Evolutionary conservation across 192 early-diverging fungal genomes (phyloP).

Genomic region (Rhizoclosmatium globosum): DNA sequence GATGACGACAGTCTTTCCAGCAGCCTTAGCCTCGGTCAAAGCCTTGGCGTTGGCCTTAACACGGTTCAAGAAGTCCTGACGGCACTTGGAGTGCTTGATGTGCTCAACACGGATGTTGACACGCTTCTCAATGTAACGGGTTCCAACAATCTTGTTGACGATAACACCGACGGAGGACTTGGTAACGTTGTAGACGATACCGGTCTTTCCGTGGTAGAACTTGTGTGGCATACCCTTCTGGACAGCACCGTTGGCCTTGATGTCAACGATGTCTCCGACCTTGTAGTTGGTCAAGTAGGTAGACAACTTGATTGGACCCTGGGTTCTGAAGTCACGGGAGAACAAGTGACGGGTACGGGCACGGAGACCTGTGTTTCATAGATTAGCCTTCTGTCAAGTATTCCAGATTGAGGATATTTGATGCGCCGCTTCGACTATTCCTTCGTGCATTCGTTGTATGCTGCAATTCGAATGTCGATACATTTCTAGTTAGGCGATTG

Average conservation of each 20-base stretch:
- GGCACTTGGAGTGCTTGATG: conserved; percentile 99
- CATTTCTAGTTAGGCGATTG: background rate
- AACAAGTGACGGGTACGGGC: conserved; percentile 99
- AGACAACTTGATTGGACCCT: conserved; percentile 91
- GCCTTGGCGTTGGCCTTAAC: conserved; percentile 93
- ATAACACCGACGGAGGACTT: conserved; percentile 99
- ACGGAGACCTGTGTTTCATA: conserved; percentile 67
- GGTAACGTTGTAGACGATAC: conserved; percentile 99
- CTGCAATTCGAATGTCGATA: background rate
- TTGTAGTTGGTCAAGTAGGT: conserved; percentile 99
- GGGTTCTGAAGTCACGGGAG: conserved; percentile 94
- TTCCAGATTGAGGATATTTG: background rate
- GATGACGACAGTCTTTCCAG: conserved; percentile 79
- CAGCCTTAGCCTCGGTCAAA: conserved; percentile 84
- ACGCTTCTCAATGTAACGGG: conserved; percentile 98
- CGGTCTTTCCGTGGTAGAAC: conserved; percentile 99
- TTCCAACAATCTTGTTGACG: conserved; percentile 97
- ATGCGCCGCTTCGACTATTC: background rate
- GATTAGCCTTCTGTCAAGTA: background rate
- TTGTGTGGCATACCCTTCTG: conserved; percentile 99
- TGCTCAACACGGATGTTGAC: conserved; percentile 99
- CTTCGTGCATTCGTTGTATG: background rate
- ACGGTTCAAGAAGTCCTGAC: conserved; percentile 95
- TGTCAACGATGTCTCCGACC: conserved; percentile 99
- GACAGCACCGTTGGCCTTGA: conserved; percentile 98